Conservation (phyloP, 139 green algal species). For the Astrephomene gubernaculifera region DNA sequence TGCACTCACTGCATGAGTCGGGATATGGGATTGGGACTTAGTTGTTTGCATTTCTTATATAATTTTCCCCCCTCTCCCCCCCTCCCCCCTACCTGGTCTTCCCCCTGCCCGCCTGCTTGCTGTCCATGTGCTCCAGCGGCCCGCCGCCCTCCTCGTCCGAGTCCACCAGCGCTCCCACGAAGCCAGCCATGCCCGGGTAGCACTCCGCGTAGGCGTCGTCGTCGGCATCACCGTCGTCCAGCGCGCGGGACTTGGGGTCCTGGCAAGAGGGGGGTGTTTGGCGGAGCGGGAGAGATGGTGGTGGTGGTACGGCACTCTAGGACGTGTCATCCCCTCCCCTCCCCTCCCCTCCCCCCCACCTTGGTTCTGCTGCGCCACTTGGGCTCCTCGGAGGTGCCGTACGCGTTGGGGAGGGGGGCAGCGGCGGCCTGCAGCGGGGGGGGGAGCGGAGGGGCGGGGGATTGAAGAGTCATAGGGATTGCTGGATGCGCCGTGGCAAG, state of each 20-base stretch:
- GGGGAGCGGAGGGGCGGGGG: too few relatives aligned
- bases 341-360: background rate
- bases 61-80: too few relatives aligned
- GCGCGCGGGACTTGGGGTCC: conserved; percentile 11
- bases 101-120: conserved; percentile 58
- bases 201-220: conserved; percentile 76
- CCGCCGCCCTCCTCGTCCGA: conserved; percentile 60
- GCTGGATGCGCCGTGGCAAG: too few relatives aligned
- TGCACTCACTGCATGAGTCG: too few relatives aligned
- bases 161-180: conserved; percentile 37
- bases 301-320: too few relatives aligned
- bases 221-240: conserved; percentile 45
- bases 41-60: too few relatives aligned
- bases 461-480: too few relatives aligned
- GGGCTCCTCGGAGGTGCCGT: conserved; percentile 22
- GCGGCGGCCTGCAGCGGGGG: too few relatives aligned
- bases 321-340: too few relatives aligned
- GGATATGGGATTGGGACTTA: too few relatives aligned
- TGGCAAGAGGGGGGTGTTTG: background rate
- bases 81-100: conserved; percentile 36
- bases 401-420: too few relatives aligned
- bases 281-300: too few relatives aligned
- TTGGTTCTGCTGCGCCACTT: conserved; percentile 19
- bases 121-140: conserved; percentile 65
- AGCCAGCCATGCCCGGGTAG: conserved; percentile 56